phyloP scores from a whole-genome alignment of 2,329 filamentous ascomycete genomes.

The Pseudocercospora fuligena region DNA sequence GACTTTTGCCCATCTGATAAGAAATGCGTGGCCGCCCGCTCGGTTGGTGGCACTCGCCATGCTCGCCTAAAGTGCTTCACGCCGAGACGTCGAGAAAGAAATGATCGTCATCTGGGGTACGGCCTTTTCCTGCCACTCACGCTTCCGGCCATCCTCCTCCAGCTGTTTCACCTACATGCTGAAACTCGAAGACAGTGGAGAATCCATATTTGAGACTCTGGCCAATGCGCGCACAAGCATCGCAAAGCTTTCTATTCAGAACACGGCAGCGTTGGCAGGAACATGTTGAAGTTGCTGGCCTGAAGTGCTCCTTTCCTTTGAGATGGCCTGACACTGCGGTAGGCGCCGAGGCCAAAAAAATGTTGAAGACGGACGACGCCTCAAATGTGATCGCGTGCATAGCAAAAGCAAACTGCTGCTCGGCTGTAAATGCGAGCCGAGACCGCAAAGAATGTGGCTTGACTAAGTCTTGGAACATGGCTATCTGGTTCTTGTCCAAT shows the following conservation, averaged over 20 bases:
- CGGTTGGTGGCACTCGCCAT: background rate
- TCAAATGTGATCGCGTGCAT: background rate
- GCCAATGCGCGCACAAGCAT: background rate
- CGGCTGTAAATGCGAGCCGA: background rate
- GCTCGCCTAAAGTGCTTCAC: background rate
- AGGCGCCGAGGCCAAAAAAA: background rate
- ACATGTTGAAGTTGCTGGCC: background rate
- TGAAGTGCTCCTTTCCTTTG: too few relatives aligned
- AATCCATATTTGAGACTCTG: background rate
- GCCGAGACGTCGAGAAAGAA: background rate
- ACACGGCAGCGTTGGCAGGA: background rate
- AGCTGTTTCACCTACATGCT: background rate
- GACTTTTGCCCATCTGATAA: constrained; percentile 1
- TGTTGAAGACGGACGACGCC: background rate
- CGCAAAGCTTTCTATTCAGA: background rate
- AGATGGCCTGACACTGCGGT: background rate
- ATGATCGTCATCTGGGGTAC: background rate
- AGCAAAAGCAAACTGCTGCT: background rate
- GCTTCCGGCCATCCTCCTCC: background rate
- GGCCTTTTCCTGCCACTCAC: background rate
- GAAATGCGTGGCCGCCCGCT: background rate
- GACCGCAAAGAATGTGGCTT: background rate
- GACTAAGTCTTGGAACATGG: background rate
- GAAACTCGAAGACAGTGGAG: background rate
- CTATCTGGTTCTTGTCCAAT: background rate